Evolutionary conservation across 345 rosid genomes (phyloP).

Genomic region (Linum lewisii): DNA sequence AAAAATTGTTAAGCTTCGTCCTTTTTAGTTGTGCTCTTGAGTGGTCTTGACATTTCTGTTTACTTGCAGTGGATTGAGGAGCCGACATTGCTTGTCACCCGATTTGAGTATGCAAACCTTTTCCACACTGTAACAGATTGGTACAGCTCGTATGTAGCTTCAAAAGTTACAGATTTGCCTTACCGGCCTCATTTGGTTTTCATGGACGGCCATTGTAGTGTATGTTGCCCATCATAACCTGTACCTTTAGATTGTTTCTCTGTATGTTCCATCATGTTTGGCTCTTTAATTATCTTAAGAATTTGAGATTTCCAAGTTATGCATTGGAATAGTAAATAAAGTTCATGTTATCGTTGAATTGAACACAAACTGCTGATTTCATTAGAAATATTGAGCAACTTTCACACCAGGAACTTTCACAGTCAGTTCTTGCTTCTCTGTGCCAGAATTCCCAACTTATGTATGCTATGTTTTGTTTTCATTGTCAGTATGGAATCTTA

Average conservation of each 20-base stretch:
- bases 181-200: constrained; percentile 76
- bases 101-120: constrained; percentile 86
- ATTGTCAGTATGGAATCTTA: not conserved
- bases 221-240: constrained; percentile 14
- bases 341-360: not conserved
- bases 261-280: not conserved
- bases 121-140: constrained; percentile 92
- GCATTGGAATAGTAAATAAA: not conserved
- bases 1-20: not conserved
- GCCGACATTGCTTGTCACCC: constrained; percentile 61
- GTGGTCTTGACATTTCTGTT: not conserved
- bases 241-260: not conserved
- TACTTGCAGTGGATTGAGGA: constrained; percentile 85
- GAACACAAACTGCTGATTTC: not conserved
- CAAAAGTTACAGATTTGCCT: constrained; percentile 78
- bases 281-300: constrained; percentile 5
- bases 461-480: not conserved
- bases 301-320: not conserved
- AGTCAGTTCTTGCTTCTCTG: not conserved
- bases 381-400: not conserved
- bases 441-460: not conserved
- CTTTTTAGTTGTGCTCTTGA: not conserved
- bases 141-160: constrained; percentile 82
- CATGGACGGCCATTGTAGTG: constrained; percentile 80
- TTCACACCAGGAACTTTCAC: not conserved